Evolutionary conservation across 2,329 filamentous ascomycete species (phyloP), one percentile per base, ranked within the genome.

Genomic region (Diaporthe longicolla): DNA sequence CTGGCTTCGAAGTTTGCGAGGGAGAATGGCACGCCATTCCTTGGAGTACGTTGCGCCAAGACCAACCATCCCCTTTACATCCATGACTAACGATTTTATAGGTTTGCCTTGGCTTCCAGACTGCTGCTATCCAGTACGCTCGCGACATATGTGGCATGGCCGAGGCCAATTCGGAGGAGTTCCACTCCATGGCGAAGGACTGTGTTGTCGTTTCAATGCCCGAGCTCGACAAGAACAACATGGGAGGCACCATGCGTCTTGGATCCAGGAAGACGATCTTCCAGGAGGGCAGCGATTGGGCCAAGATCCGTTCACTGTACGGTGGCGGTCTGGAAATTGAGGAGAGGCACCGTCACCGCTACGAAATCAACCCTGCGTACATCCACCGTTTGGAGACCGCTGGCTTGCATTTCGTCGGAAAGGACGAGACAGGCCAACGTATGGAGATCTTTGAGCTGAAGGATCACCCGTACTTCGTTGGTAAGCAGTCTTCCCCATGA

Each of bases 171-270:
- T 89, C 87, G 11, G 89, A 91, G 77, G 90, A 92, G 79, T 86
- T 91, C 43, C 78, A 86, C 59, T 82, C 87, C 32, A 80, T 85
- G 4, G 89, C 91, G n/a, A 85, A 91, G 63, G 87, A 95, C 80
- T 91, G 90, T 35, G 90, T 94, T 37, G 91, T 99, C 77, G 90
- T 98, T 78, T 96, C 93, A 85, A 99, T 98, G 97, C 96, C 96
- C 2, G 96, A 98, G 79, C 82, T 80, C 7, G 83, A 82, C 75
- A 85, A 84, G 70, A 57, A 75, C 2, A 75, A 93, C 76, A 88
- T 95, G 82, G 93, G 94, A 75, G 94, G 92, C 43, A 95, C 93
- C 3, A 95, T 95, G 94, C 90, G 93, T 70, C 89, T 95, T 3
- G 93, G 94, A 69, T 87, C 92, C 59, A 90, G 92, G 21, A 87